Evolutionary conservation across 495 filamentous ascomycete genomes (phyloP), one percentile per base, ranked within the genome.

Genomic region (Penicillium antarcticum): DNA sequence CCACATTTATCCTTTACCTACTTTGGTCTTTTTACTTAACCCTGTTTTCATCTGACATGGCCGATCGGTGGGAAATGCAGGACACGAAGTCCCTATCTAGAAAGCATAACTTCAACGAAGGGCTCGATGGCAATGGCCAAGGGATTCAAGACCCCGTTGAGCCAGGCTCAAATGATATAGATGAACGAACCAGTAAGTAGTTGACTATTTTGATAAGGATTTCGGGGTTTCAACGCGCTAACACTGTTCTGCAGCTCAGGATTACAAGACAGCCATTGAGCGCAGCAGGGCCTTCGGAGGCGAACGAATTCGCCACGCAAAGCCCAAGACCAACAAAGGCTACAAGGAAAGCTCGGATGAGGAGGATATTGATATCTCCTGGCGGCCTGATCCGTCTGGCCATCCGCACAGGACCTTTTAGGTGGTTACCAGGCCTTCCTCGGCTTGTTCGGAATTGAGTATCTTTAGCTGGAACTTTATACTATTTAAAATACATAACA

Each of bases 201-300:
- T n/a, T 37, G 12, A 0, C 14, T 10, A 9, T 16, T 17, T 4
- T 14, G 11, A 8, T 17, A 9, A n/a, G 0, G 12, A 3, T 2
- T 3, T 14, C 6, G 16, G 31, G 9, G 1, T 1, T 33, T 23
- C 24, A n/a, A 16, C 3, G 2, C 7, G 17, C 36, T 49, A 8
- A 49, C n/a, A 17, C 5, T 6, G 24, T 8, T 0, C 1, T 17
- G 12, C 32, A 58, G 60, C 53, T 16, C 24, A n/a, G 8, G 45
- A 57, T 21, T 52, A 61, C 4, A 19, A 51, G 16, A 45, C 42
- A 2, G 54, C 43, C 17, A 47, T 55, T 7, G 38, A 60, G 7
- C 16, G 29, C n/a, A 34, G 45, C 1, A 52, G 57, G 3, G 35
- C 52, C 11, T 14, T 61, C 11, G 32, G 34, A 1, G 29, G 45